Conservation (phyloP, 352 stramenopile genomes). For the Phytophthora kernoviae region DNA sequence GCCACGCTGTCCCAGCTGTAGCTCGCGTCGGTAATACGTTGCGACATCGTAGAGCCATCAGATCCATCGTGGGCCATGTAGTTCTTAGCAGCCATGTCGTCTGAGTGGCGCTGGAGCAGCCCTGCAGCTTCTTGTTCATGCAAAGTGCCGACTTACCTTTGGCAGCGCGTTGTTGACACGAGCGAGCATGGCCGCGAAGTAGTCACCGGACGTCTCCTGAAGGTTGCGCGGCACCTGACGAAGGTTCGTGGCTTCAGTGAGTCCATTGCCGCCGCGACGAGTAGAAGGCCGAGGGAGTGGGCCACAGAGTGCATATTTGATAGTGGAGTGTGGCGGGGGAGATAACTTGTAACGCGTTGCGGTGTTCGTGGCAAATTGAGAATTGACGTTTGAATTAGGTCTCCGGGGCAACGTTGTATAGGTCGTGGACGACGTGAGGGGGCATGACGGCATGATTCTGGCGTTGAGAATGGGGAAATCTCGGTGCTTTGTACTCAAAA, state of each 20-base stretch:
- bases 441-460: constrained; percentile 9
- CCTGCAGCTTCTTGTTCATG: constrained; percentile 27
- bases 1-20: constrained; percentile 44
- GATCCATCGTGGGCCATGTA: constrained; percentile 44
- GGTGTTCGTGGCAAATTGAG: constrained; percentile 7
- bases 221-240: not conserved
- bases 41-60: constrained; percentile 30
- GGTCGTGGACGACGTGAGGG: constrained; percentile 11
- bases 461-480: constrained; percentile 21
- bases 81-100: constrained; percentile 35
- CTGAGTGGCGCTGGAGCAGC: constrained; percentile 14
- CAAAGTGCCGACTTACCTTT: constrained; percentile 28
- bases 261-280: constrained; percentile 15
- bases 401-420: constrained; percentile 4
- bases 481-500: not conserved
- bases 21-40: constrained; percentile 33
- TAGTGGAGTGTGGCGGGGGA: not conserved
- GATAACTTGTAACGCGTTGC: not conserved
- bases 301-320: constrained; percentile 13
- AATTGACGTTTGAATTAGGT: constrained; percentile 14
- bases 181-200: constrained; percentile 3
- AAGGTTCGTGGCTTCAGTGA: constrained; percentile 7
- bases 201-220: constrained; percentile 4
- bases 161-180: constrained; percentile 40
- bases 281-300: constrained; percentile 21